These are phyloP conservation scores for Arachnopeziza araneosa DNA, from an alignment of 2,329 filamentous ascomycete genomes.

Conservation along the genomic window DNA sequence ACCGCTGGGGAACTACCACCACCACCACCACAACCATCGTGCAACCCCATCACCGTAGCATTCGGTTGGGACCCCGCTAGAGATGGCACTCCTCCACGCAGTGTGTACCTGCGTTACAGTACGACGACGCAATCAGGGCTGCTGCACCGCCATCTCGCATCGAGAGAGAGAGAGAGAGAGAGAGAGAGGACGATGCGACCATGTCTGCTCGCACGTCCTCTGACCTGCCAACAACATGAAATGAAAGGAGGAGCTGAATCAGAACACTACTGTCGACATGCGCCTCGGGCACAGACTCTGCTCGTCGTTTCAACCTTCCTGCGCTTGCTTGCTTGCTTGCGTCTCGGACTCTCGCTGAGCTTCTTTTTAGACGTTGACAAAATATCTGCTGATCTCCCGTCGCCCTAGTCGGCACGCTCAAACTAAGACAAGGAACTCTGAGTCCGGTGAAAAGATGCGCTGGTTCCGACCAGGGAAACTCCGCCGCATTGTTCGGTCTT, in stretches of 20 bases:
- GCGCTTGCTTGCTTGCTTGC: not conserved
- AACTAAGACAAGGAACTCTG: not conserved
- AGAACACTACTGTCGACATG: not conserved
- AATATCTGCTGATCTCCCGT: not conserved
- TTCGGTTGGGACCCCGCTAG: not conserved
- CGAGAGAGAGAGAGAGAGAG: no score
- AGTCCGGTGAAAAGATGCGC: not conserved
- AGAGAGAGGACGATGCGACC: no score
- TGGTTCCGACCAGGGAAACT: not conserved
- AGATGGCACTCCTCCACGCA: no score
- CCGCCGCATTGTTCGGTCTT: not conserved
- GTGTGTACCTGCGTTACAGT: not conserved
- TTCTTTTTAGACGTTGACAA: not conserved
- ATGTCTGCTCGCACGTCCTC: not conserved
- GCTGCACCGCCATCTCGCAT: no score
- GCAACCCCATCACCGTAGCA: not conserved
- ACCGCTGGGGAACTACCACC: no score
- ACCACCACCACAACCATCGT: no score
- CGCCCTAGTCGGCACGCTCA: not conserved
- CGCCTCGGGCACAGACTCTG: not conserved
- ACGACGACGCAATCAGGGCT: not conserved
- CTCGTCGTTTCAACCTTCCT: not conserved
- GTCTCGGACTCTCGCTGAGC: no score
- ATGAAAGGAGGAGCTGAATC: not conserved
- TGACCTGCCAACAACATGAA: not conserved